These are phyloP conservation scores for Penicillium parvum DNA, from an alignment of 495 filamentous ascomycete genomes.

Conservation along the genomic window DNA sequence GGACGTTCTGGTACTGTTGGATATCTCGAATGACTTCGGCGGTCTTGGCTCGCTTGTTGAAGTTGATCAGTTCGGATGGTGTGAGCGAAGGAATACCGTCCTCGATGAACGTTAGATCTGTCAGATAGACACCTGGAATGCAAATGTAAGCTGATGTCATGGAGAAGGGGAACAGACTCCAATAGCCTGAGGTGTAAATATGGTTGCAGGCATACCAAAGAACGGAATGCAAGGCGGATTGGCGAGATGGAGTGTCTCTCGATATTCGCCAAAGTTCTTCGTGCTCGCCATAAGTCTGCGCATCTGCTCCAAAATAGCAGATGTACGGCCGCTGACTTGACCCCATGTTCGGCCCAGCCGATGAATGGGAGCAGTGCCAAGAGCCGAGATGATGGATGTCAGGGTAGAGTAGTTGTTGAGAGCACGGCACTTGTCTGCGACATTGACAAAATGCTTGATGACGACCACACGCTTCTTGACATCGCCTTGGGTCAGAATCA, in stretches of 20 bases:
- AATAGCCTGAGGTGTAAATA: neutral
- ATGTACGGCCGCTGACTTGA: conserved; percentile 80
- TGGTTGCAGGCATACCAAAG: conserved; percentile 63
- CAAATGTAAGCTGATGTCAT: conserved; percentile 6
- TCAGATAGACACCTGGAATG: conserved; percentile 81
- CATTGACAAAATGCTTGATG: conserved; percentile 95
- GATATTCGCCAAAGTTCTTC: conserved; percentile 96
- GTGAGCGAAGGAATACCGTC: conserved; percentile 96
- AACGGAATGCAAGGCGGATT: conserved; percentile 98
- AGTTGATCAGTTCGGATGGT: conserved; percentile 94
- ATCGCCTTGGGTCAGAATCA: conserved; percentile 92
- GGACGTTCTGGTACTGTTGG: conserved; percentile 95
- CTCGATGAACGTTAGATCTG: conserved; percentile 97
- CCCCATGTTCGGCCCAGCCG: conserved; percentile 93
- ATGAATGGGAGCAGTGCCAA: conserved; percentile 90
- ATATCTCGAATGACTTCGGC: conserved; percentile 97
- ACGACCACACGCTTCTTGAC: conserved; percentile 94
- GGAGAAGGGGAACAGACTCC: neutral
- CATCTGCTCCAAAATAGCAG: conserved; percentile 78
- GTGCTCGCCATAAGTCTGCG: conserved; percentile 93
- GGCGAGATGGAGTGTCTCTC: conserved; percentile 84
- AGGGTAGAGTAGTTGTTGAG: conserved; percentile 97
- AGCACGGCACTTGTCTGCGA: conserved; percentile 94
- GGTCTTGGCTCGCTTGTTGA: conserved; percentile 95
- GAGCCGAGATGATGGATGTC: conserved; percentile 96